Evolutionary conservation across 2,329 filamentous ascomycete genomes (phyloP), one percentile per base, ranked within the genome.

Genomic region (Bipolaris victoriae): DNA sequence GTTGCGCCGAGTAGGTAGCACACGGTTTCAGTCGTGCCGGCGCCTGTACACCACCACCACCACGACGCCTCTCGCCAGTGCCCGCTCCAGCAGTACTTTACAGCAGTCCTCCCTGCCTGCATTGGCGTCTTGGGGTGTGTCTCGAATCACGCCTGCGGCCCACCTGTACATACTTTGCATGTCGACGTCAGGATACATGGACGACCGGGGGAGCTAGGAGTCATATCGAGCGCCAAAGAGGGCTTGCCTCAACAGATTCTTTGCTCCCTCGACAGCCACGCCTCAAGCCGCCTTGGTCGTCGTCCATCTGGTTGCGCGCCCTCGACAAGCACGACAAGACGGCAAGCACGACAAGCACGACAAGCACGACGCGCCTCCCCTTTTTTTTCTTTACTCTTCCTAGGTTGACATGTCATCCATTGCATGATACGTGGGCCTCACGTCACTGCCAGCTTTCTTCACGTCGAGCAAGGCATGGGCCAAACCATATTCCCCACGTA

Each of bases 31-130:
- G 13, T 44, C 40, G 18, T 53, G 13, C 20, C 40, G 58, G 50
- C 61, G 53, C 61, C 61, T 63, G 59, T 63, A 64, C 61, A 64
- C 61, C 59, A 60, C 53, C 59, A 60, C 53, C 58, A 57, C 58
- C 61, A 54, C 60, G 48, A 53, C 48, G 52, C 43, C 45, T 36
- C 57, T 58, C 51, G 31, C 7, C 58, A 58, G 18, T 22, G 60
- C 52, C 54, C 58, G 61, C 58, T 61, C 55, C 44, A 29, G 54
- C 29, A 5, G 10, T 31, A 31, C 29, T 31, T 13, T 31, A 44
- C 20, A 29, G 49, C 41, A 33, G 7, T 22, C 20, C 36, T 24
- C 22, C 40, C 40, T 29, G 43, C 35, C 24, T 43, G 47, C 59
- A 44, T 47, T 31, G 13, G 33, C 29, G 24, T 16, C 40, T 37